Percentiles rank a stretch among this genome's conserved stretches.
Evolutionary conservation across 768 basidiomycete genomes (phyloP).

Genomic region (Mycena metata): DNA sequence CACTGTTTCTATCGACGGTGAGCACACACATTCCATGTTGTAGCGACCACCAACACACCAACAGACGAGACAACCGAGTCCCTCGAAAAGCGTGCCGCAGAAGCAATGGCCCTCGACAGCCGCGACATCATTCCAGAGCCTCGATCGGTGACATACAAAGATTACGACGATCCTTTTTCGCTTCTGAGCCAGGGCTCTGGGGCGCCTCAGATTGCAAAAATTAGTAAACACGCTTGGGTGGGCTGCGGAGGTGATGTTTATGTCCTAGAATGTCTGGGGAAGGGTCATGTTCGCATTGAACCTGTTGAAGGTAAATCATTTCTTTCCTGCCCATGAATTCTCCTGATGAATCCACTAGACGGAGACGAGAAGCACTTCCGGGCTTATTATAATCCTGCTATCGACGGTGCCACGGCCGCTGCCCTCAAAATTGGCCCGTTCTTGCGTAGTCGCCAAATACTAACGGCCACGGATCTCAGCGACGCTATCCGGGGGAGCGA

Average conservation of each 20-base stretch:
- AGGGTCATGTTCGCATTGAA: constrained; percentile 77
- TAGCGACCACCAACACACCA: constrained; percentile 20
- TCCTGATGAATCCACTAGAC: constrained; percentile 40
- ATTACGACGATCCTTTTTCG: constrained; percentile 82
- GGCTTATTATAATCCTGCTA: constrained; percentile 69
- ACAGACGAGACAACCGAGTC: constrained; percentile 67
- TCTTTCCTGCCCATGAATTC: not conserved
- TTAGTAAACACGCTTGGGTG: constrained; percentile 83
- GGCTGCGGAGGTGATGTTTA: constrained; percentile 79
- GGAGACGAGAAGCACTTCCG: constrained; percentile 52
- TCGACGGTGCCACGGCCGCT: constrained; percentile 59
- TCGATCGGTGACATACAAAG: constrained; percentile 77
- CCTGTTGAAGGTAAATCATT: constrained; percentile 48
- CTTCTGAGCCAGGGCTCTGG: constrained; percentile 65
- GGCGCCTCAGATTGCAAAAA: constrained; percentile 63
- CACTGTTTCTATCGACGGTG: constrained; percentile 74
- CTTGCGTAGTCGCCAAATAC: constrained; percentile 63
- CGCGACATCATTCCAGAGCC: constrained; percentile 63
- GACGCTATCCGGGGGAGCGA: constrained; percentile 80
- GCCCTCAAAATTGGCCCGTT: constrained; percentile 66
- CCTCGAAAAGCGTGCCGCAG: constrained; percentile 58
- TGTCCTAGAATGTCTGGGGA: constrained; percentile 81
- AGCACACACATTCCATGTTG: not conserved
- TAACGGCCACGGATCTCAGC: constrained; percentile 65
- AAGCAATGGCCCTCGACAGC: constrained; percentile 42